A percentile compares a stretch with the other conserved stretches of the same genome.
Conservation (phyloP, 75 land plant species). For the Pinus tabuliformis region DNA sequence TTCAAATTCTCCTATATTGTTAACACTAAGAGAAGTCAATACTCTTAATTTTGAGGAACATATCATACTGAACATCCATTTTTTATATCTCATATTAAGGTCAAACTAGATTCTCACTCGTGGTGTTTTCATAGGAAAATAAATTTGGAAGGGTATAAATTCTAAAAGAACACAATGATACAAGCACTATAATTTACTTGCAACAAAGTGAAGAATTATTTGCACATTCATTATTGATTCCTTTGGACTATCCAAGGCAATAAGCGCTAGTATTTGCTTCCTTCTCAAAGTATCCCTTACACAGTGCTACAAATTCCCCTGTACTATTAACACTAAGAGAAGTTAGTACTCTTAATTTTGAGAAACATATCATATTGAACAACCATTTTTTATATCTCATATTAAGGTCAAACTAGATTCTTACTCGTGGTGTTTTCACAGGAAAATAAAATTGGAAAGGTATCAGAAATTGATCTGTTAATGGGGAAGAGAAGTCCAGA, state of each 20-base stretch:
- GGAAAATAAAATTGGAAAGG: neutral
- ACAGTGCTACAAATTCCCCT: slow-evolving; percentile 67
- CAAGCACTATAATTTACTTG: neutral
- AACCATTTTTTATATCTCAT: neutral
- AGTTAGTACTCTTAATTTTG: neutral
- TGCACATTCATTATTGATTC: slow-evolving; percentile 82
- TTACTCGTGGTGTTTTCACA: neutral
- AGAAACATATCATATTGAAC: neutral
- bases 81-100: neutral
- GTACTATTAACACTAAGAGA: slow-evolving; percentile 1
- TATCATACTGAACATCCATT: neutral
- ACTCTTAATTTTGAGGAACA: neutral
- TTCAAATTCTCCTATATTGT: slow-evolving; percentile 56
- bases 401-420: neutral
- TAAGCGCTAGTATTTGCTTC: slow-evolving; percentile 81
- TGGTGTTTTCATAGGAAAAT: too few species aligned
- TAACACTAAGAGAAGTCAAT: neutral
- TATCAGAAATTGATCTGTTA: neutral
- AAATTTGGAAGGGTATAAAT: neutral
- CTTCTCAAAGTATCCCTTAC: slow-evolving; percentile 73
- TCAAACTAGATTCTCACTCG: neutral
- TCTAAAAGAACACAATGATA: neutral
- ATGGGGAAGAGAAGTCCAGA: neutral
- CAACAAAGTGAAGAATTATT: slow-evolving; percentile 22
- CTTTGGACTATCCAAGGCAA: slow-evolving; percentile 75